Percentiles rank a stretch among this genome's conserved stretches.
These are phyloP conservation scores for Vigna radiata DNA, from an alignment of 306 rosid species.

Conservation along the genomic window DNA sequence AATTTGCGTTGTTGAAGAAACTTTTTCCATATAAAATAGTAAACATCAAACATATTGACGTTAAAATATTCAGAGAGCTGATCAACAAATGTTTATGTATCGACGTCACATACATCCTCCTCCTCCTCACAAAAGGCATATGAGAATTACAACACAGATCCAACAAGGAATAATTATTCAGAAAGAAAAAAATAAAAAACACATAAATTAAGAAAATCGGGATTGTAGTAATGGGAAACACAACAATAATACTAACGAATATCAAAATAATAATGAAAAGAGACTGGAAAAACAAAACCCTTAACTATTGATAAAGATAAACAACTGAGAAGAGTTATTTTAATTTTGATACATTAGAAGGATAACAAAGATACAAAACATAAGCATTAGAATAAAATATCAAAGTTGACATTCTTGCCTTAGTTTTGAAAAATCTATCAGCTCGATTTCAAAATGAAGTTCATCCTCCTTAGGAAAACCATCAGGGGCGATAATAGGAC, in stretches of 20 bases:
- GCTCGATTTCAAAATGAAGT: too few species aligned
- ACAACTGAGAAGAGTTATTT: not conserved
- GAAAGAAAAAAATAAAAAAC: not conserved
- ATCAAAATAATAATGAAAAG: slow-evolving; percentile 36
- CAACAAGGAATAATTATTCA: not conserved
- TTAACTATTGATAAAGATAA: not conserved
- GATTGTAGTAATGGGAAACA: slow-evolving; percentile 12
- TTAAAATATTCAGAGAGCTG: too few species aligned
- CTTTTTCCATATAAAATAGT: too few species aligned
- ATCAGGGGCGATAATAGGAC: too few species aligned
- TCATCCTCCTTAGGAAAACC: too few species aligned
- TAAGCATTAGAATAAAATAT: slow-evolving; percentile 25
- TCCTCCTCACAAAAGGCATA: not conserved
- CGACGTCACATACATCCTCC: too few species aligned
- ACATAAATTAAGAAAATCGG: slow-evolving; percentile 11
- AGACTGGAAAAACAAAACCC: slow-evolving; percentile 27
- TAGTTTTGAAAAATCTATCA: slow-evolving; percentile 90
- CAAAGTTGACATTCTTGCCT: slow-evolving; percentile 64
- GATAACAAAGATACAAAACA: slow-evolving; percentile 13
- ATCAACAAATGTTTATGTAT: too few species aligned
- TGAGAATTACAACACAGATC: slow-evolving; percentile 37
- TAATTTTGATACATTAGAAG: not conserved
- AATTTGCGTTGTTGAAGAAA: too few species aligned
- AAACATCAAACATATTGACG: too few species aligned
- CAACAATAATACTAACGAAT: slow-evolving; percentile 42